phyloP scores from a whole-genome alignment of 768 basidiomycete genomes.

The Termitomyces eurrhizus region DNA sequence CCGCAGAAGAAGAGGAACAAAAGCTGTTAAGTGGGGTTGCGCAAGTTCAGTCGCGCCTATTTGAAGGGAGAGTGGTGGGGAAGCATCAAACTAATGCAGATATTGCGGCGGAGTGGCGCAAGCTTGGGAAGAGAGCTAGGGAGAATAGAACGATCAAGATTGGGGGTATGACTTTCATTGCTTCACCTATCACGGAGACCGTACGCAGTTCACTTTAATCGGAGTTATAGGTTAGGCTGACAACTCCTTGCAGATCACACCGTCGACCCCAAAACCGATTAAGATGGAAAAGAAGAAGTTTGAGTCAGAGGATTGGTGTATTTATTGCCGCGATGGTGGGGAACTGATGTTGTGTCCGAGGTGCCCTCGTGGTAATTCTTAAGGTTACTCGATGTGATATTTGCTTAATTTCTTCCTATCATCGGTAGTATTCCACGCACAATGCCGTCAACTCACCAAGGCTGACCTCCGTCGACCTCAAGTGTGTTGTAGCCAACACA shows the following conservation, averaged over 20 bases:
- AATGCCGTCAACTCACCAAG: conserved; percentile 39
- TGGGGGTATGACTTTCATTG: conserved; percentile 26
- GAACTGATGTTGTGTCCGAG: conserved; percentile 40
- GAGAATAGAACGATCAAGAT: conserved; percentile 33
- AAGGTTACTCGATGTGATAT: not conserved
- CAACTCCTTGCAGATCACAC: conserved; percentile 13
- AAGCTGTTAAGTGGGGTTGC: conserved; percentile 51
- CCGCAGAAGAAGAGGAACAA: conserved; percentile 53
- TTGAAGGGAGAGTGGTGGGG: conserved; percentile 47
- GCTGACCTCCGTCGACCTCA: conserved; percentile 23
- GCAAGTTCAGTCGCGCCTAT: conserved; percentile 53
- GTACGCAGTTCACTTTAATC: conserved; percentile 1
- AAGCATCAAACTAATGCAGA: conserved; percentile 32
- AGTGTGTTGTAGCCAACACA: conserved; percentile 47
- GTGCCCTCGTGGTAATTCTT: conserved; percentile 53
- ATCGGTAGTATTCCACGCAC: conserved; percentile 48
- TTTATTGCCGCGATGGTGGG: conserved; percentile 57
- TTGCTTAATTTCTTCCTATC: not conserved
- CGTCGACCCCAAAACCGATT: conserved; percentile 9
- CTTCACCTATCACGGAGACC: conserved; percentile 17
- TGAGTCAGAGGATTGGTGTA: conserved; percentile 57
- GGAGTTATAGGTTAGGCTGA: not conserved
- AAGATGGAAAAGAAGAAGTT: conserved; percentile 33
- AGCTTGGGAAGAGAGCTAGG: conserved; percentile 41
- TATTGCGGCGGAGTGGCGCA: conserved; percentile 43